These are phyloP conservation scores for Fusarium tanahbumbuense DNA, from an alignment of 2,329 filamentous ascomycete genomes.

Conservation along the genomic window DNA sequence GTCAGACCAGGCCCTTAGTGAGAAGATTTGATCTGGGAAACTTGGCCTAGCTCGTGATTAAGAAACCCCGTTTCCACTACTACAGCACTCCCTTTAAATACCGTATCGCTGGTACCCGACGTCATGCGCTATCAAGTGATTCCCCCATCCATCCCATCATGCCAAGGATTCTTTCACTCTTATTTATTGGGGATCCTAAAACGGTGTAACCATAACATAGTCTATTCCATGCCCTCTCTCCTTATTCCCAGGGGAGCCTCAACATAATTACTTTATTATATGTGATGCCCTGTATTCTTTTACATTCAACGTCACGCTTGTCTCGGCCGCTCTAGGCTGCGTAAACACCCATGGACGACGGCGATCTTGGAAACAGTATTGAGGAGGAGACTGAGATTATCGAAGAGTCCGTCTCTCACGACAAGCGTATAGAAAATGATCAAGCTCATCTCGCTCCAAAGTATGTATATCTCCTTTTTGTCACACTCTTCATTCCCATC, in stretches of 20 bases:
- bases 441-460: slow-evolving; percentile 59
- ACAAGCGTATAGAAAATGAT: slow-evolving; percentile 52
- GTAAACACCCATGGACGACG: slow-evolving; percentile 55
- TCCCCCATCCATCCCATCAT: background rate
- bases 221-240: background rate
- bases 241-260: background rate
- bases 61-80: slow-evolving; percentile 7
- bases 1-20: background rate
- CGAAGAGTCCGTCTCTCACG: slow-evolving; percentile 41
- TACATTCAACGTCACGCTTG: background rate
- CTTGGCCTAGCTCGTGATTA: slow-evolving; percentile 20
- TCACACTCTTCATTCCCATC: background rate
- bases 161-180: slow-evolving; percentile 13
- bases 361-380: slow-evolving; percentile 53
- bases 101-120: slow-evolving; percentile 3
- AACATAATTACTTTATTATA: background rate
- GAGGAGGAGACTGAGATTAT: slow-evolving; percentile 49
- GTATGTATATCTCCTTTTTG: slow-evolving; percentile 43
- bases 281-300: background rate
- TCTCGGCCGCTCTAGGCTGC: background rate
- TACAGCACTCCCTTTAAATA: background rate
- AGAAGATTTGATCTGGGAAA: background rate
- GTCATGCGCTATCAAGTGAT: slow-evolving; percentile 17
- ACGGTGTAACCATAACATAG: background rate
- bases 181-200: slow-evolving; percentile 1